A percentile compares a stretch with the other conserved stretches of the same genome.
Evolutionary conservation across 495 filamentous ascomycete genomes (phyloP).

Genomic region (Collariella sp.): DNA sequence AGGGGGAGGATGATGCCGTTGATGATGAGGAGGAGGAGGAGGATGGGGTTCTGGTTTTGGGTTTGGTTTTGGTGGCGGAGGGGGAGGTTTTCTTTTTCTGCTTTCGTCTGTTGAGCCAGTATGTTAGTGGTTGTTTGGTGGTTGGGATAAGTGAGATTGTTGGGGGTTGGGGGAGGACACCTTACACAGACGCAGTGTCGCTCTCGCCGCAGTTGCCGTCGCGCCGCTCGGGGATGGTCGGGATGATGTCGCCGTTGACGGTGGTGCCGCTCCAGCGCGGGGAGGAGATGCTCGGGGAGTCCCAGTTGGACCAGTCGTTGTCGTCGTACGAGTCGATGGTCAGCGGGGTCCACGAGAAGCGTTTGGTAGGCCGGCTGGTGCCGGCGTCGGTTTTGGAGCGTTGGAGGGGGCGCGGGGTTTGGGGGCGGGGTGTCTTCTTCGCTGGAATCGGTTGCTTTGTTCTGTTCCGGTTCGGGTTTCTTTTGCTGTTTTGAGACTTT

Average conservation of each 20-base stretch:
- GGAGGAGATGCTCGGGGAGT: constrained; percentile 46
- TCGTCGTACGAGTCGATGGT: constrained; percentile 49
- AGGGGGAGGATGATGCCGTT: background rate
- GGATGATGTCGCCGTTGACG: constrained; percentile 38
- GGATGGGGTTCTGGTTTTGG: constrained; percentile 12
- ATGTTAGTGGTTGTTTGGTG: background rate
- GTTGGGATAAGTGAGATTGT: constrained; percentile 5
- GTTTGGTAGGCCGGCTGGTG: constrained; percentile 28
- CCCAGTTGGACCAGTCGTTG: constrained; percentile 67
- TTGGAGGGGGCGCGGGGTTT: constrained; percentile 9
- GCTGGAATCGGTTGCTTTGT: background rate
- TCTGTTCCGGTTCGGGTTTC: background rate
- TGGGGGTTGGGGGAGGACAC: constrained; percentile 32
- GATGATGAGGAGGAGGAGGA: background rate
- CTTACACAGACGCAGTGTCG: too few relatives aligned
- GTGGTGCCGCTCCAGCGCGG: constrained; percentile 44
- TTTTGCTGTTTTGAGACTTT: background rate
- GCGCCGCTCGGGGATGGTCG: constrained; percentile 29
- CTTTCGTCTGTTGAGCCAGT: too few relatives aligned
- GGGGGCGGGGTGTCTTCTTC: constrained; percentile 1
- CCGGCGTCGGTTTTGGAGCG: constrained; percentile 26
- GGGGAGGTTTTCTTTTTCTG: constrained; percentile 19
- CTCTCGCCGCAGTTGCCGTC: constrained; percentile 24
- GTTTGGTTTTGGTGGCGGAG: too few relatives aligned
- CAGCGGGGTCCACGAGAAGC: constrained; percentile 41